phyloP scores from a whole-genome alignment of 1,284 basidiomycete species.

The Heterobasidion parviporum region DNA sequence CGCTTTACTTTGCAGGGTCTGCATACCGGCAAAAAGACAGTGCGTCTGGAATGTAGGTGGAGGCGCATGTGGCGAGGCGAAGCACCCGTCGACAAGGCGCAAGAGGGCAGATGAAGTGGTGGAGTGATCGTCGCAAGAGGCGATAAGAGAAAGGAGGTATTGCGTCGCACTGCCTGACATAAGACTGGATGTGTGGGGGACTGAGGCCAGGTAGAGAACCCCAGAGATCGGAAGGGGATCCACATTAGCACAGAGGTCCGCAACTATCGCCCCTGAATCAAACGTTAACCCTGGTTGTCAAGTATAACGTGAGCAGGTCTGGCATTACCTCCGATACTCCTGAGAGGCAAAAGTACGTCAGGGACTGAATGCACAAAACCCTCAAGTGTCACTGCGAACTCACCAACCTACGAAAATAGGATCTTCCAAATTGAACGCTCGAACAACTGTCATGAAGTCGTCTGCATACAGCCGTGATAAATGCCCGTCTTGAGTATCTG shows the following conservation, averaged over 20 bases:
- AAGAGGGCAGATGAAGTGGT: not conserved
- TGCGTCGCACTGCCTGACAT: not conserved
- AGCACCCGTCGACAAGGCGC: not conserved
- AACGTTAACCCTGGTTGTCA: not conserved
- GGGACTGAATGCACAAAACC: no score
- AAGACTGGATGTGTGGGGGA: not conserved
- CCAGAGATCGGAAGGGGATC: not conserved
- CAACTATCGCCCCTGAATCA: not conserved
- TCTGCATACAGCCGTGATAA: slow-evolving; percentile 10
- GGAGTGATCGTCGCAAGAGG: not conserved
- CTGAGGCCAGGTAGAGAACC: not conserved
- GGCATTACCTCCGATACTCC: not conserved
- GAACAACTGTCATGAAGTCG: slow-evolving; percentile 12
- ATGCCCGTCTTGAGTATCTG: slow-evolving; percentile 6
- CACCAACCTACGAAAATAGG: slow-evolving; percentile 12
- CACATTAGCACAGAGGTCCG: not conserved
- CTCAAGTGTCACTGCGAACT: not conserved
- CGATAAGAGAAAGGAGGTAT: not conserved
- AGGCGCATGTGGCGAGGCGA: not conserved
- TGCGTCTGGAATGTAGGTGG: not conserved
- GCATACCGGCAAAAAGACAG: not conserved
- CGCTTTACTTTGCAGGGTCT: not conserved
- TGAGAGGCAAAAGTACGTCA: not conserved
- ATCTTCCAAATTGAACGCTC: slow-evolving; percentile 8
- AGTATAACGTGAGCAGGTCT: no score